Evolutionary conservation across 257 asterid species (phyloP), one percentile per base, ranked within the genome.

Genomic region (Haberlea rhodopensis): DNA sequence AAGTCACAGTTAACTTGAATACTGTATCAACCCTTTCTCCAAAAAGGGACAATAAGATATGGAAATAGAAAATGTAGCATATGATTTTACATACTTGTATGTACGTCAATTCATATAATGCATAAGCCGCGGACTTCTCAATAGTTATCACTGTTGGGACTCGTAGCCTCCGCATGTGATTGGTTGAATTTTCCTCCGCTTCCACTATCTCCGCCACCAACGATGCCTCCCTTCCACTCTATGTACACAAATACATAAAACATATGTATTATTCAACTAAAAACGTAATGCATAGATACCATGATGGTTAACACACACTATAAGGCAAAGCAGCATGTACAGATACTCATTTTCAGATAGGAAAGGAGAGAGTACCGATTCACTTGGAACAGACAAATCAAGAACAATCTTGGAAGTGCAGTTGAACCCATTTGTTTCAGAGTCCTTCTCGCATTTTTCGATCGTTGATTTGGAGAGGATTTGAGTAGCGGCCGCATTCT

Each of bases 141-240:
- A 94, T 75, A 6, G 96, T 94, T 43, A 94, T 77, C 40, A 90
- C 86, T 0, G 99, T 96, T 0, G 96, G 96, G 53, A 71, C 80
- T 57, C 99, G 78, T 52, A 90, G 83, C 2, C 92, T 88, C 7
- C 96, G 82, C 96, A 90, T 94, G 60, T 83, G 81, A 58, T 73
- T 78, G 40, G 84, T 82, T 4, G 92, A 79, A 66, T 94, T 87
- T 74, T 90, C 97, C 79, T 90, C 99, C 66, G 91, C 95, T 77
- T 90, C 99, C 27, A 86, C 99, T 51, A 94, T 74, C 83, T 94
- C 95, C 34, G 99, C 99, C 88, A 86, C 95, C 74, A 94, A 60
- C 0, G 96, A 90, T 61, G 95, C 95, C 79, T 94, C 99, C 31
- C 90, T 72, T 53, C 97, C 99, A 74, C 95, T 86, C 99, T 94